A percentile compares a stretch with the other conserved stretches of the same genome.
Conservation (phyloP, 345 rosid genomes). For the Syzygium jambos region DNA sequence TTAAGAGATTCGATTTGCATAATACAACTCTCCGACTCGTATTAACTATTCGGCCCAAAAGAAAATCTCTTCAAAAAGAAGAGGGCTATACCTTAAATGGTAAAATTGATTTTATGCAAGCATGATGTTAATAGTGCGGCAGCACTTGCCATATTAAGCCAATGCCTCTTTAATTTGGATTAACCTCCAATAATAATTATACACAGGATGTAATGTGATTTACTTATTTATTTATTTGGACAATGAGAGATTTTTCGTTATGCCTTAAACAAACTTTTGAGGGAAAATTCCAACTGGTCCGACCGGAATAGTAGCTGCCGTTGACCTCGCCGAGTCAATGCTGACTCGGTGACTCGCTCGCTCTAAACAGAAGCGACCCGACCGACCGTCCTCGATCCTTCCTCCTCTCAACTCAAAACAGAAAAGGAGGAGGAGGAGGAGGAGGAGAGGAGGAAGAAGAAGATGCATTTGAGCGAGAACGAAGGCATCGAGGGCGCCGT, state of each 20-base stretch:
- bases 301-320: not conserved
- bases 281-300: not conserved
- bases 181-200: not conserved
- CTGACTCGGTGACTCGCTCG: not conserved
- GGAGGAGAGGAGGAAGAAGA: not conserved
- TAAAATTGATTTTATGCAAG: not conserved
- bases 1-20: not conserved
- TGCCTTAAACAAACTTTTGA: not conserved
- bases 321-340: not conserved
- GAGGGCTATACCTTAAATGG: not conserved
- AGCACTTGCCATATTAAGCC: not conserved
- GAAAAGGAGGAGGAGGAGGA: not conserved
- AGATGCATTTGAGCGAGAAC: slow-evolving; percentile 86
- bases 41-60: not conserved
- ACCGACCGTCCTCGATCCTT: not conserved
- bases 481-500: slow-evolving; percentile 77
- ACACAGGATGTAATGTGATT: not conserved
- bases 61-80: not conserved
- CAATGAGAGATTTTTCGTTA: not conserved
- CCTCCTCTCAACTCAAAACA: not conserved
- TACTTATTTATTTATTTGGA: no score
- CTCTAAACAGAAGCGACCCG: not conserved
- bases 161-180: not conserved
- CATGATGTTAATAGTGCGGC: not conserved
- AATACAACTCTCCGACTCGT: not conserved